phyloP scores from a whole-genome alignment of 208 protist species.

The Trypanosoma rangeli region DNA sequence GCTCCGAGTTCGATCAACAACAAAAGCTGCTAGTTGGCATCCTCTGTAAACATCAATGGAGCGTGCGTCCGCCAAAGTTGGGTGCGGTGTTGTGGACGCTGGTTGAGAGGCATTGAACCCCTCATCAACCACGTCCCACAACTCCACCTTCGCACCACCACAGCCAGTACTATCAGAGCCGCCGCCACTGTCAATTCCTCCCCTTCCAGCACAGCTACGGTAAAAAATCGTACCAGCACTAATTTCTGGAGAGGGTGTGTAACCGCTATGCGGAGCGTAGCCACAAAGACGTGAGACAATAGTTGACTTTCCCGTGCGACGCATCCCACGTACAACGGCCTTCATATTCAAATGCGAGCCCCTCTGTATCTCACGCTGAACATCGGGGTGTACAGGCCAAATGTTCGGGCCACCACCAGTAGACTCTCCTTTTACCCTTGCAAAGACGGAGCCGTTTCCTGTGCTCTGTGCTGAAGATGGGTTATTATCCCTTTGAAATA shows the following conservation, averaged over 20 bases:
- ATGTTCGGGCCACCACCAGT: constrained; percentile 37
- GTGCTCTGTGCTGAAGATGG: neutral
- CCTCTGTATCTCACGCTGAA: constrained; percentile 61
- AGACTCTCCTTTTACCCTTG: neutral
- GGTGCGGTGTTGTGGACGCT: neutral
- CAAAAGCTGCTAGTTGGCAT: constrained; percentile 65
- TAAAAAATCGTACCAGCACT: constrained; percentile 58
- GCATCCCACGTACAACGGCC: constrained; percentile 68
- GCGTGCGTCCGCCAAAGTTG: constrained; percentile 38
- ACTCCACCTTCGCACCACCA: constrained; percentile 67
- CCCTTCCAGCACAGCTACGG: neutral
- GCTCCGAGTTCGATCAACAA: constrained; percentile 57
- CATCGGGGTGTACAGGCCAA: constrained; percentile 58
- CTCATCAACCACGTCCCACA: constrained; percentile 81
- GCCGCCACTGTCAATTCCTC: constrained; percentile 39
- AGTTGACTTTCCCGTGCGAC: constrained; percentile 64
- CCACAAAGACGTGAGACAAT: constrained; percentile 64
- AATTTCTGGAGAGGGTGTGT: constrained; percentile 61
- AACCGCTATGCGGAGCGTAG: constrained; percentile 35
- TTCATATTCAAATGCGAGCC: constrained; percentile 84
- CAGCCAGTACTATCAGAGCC: too few species aligned
- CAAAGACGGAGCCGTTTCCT: neutral
- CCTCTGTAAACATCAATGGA: constrained; percentile 59
- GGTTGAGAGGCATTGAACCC: constrained; percentile 19
- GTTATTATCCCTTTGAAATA: constrained; percentile 14